These are phyloP conservation scores for Pugionium dolabratum DNA, from an alignment of 345 rosid genomes.

Conservation along the genomic window DNA sequence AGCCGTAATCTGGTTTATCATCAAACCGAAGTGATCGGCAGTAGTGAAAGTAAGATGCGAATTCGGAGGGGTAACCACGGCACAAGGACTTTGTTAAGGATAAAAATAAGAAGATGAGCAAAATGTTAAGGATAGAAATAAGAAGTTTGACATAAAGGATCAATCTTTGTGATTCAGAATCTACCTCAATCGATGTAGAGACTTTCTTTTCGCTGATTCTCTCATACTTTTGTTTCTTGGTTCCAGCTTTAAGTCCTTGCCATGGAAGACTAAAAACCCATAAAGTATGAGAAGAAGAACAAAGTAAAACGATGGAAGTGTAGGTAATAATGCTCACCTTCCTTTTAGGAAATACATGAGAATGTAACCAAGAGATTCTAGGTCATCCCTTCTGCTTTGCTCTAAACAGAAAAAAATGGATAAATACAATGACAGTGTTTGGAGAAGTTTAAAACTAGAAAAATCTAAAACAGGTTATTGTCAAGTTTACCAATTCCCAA, in stretches of 20 bases:
- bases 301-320: not conserved
- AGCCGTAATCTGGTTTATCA: slow-evolving; percentile 94
- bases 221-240: slow-evolving; percentile 95
- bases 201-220: slow-evolving; percentile 98
- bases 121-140: not conserved
- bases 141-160: slow-evolving; percentile 1
- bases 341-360: slow-evolving; percentile 79
- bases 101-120: slow-evolving; percentile 34
- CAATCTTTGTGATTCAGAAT: slow-evolving; percentile 10
- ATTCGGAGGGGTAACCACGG: slow-evolving; percentile 95
- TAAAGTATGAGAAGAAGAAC: slow-evolving; percentile 7
- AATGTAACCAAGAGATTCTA: slow-evolving; percentile 97
- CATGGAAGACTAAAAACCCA: slow-evolving; percentile 77
- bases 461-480: not conserved
- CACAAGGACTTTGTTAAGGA: slow-evolving; percentile 57
- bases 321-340: slow-evolving; percentile 55
- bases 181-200: slow-evolving; percentile 73
- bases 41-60: slow-evolving; percentile 95
- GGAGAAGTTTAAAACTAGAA: not conserved
- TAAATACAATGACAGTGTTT: not conserved
- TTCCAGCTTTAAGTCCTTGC: slow-evolving; percentile 60
- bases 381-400: slow-evolving; percentile 99
- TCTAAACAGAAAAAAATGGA: slow-evolving; percentile 42
- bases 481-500: slow-evolving; percentile 81
- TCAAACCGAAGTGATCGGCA: slow-evolving; percentile 91